phyloP scores from a whole-genome alignment of 768 basidiomycete genomes.

The Amanita phalloides region DNA sequence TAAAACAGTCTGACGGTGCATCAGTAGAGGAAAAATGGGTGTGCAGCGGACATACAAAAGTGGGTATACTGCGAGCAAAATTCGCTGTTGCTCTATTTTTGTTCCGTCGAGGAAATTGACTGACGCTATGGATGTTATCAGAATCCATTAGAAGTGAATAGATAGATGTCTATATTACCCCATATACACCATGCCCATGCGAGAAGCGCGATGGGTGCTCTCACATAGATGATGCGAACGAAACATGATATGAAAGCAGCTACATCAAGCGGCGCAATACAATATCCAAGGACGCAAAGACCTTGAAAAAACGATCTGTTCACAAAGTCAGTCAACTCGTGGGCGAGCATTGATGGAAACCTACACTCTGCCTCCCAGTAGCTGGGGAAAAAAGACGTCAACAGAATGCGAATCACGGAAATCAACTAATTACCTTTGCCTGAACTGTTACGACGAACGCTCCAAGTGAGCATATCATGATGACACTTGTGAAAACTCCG shows the following conservation, averaged over 20 bases:
- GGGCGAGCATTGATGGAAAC: slow-evolving; percentile 12
- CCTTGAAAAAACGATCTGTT: slow-evolving; percentile 91
- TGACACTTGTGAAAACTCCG: slow-evolving; percentile 87
- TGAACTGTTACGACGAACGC: slow-evolving; percentile 92
- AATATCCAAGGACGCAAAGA: slow-evolving; percentile 90
- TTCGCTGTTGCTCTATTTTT: slow-evolving; percentile 83
- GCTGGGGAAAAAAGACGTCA: slow-evolving; percentile 24
- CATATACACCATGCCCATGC: slow-evolving; percentile 97
- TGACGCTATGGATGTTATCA: slow-evolving; percentile 43
- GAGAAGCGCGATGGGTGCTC: slow-evolving; percentile 74
- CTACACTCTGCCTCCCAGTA: slow-evolving; percentile 77
- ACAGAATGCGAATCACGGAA: not conserved
- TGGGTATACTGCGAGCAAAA: slow-evolving; percentile 93
- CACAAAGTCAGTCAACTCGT: not conserved
- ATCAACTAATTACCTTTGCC: slow-evolving; percentile 55
- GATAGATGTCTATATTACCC: slow-evolving; percentile 45
- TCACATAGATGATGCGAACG: slow-evolving; percentile 75
- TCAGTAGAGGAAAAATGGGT: not conserved
- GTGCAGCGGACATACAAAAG: slow-evolving; percentile 49
- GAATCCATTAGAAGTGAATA: not conserved
- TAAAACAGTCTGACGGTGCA: slow-evolving; percentile 61
- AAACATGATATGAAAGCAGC: slow-evolving; percentile 85
- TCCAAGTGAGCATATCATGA: slow-evolving; percentile 86
- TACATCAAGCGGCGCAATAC: slow-evolving; percentile 85
- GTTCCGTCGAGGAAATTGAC: slow-evolving; percentile 95